Percentiles rank a stretch among this genome's conserved stretches.
Conservation (phyloP, 1,284 basidiomycete genomes). For the Ustilago shanxiensis region DNA sequence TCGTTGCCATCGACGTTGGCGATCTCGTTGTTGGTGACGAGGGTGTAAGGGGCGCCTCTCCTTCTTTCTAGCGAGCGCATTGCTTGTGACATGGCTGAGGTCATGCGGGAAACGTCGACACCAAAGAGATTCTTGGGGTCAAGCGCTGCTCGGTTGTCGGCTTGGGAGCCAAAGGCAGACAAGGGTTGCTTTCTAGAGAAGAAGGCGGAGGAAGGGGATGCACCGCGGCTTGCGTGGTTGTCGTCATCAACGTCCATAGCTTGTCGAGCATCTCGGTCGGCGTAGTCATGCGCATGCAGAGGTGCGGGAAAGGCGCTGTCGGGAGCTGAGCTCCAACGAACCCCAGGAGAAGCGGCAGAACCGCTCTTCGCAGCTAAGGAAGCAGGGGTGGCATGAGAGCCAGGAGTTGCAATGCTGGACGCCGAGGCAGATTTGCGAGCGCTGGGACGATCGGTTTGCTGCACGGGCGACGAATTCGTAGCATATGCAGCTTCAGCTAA, state of each 20-base stretch:
- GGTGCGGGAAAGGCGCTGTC: conserved; percentile 31
- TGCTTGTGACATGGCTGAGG: conserved; percentile 47
- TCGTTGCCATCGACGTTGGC: conserved; percentile 29
- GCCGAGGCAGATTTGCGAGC: conserved; percentile 31
- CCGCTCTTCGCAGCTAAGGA: conserved; percentile 6
- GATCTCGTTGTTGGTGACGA: conserved; percentile 50
- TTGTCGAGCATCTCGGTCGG: conserved; percentile 3
- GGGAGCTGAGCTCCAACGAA: conserved; percentile 46
- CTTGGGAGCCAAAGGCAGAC: conserved; percentile 18
- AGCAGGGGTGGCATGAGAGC: conserved; percentile 1
- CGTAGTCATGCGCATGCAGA: conserved; percentile 9
- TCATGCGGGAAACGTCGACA: conserved; percentile 49
- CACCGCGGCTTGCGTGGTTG: background rate
- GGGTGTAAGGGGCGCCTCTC: conserved; percentile 47
- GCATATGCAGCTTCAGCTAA: conserved; percentile 51
- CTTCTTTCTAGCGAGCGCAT: conserved; percentile 46
- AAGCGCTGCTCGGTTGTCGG: conserved; percentile 21
- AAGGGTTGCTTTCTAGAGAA: conserved; percentile 16
- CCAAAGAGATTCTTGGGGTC: conserved; percentile 48
- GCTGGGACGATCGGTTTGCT: conserved; percentile 14
- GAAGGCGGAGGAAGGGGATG: conserved; percentile 27
- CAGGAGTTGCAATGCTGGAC: conserved; percentile 9
- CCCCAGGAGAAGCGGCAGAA: conserved; percentile 34
- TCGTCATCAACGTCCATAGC: conserved; percentile 24
- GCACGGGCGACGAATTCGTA: conserved; percentile 32